Conservation (phyloP, 345 rosid species). For the Lepidium sativum region DNA sequence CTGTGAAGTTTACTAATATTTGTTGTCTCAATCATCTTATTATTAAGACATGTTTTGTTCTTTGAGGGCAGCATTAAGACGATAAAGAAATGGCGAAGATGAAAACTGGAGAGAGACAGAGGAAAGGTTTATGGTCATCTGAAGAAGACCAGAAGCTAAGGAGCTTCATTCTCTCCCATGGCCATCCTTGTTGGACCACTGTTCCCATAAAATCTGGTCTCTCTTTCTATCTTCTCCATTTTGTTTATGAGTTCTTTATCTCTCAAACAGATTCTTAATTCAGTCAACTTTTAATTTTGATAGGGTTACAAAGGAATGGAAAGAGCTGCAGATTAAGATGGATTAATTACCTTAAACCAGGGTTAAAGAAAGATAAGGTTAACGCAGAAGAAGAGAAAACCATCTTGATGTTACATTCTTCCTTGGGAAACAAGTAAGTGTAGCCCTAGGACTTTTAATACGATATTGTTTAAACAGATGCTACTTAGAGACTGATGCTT, state of each 20-base stretch:
- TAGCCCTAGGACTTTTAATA: not conserved
- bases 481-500: not conserved
- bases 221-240: conserved; percentile 5
- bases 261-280: not conserved
- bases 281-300: not conserved
- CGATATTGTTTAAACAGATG: not conserved
- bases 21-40: conserved; percentile 6
- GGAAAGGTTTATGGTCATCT: conserved; percentile 95
- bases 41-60: not conserved
- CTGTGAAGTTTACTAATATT: conserved; percentile 7
- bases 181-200: conserved; percentile 84
- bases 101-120: conserved; percentile 49
- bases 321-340: conserved; percentile 95
- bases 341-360: conserved; percentile 91
- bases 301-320: conserved; percentile 86
- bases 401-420: conserved; percentile 54
- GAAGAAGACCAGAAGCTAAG: conserved; percentile 86
- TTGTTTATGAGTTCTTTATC: not conserved
- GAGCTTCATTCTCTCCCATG: conserved; percentile 49
- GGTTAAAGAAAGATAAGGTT: conserved; percentile 64
- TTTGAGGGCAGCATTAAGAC: not conserved
- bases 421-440: conserved; percentile 84
- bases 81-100: conserved; percentile 7
- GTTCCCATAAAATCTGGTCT: conserved; percentile 82
- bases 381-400: conserved; percentile 57